A percentile compares a stretch with the other conserved stretches of the same genome.
These are phyloP conservation scores for Tolypocladium paradoxum DNA, from an alignment of 2,329 filamentous ascomycete genomes.

Conservation along the genomic window DNA sequence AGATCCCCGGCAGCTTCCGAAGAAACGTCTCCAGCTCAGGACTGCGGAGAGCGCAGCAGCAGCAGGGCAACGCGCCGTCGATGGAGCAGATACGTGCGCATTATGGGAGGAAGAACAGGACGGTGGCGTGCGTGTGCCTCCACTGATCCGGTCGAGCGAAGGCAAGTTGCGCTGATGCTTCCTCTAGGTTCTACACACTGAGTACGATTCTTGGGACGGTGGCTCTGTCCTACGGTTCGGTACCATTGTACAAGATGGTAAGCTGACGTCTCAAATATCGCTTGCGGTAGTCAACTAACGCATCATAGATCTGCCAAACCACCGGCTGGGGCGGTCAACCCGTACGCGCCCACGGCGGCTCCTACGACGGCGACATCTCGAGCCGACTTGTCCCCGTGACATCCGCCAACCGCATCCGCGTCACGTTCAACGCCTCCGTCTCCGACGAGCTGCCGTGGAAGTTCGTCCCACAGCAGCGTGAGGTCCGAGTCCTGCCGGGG, in stretches of 20 bases:
- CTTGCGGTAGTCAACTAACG: background rate
- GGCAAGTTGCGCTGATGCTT: conserved; percentile 8
- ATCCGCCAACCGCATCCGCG: conserved; percentile 72
- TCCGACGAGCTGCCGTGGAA: conserved; percentile 97
- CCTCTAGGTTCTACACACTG: conserved; percentile 56
- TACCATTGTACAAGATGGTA: conserved; percentile 83
- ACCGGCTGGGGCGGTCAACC: conserved; percentile 91
- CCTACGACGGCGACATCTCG: conserved; percentile 53
- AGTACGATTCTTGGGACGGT: conserved; percentile 72
- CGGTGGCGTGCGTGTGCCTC: conserved; percentile 30
- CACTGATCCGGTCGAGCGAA: background rate
- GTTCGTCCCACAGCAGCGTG: conserved; percentile 90
- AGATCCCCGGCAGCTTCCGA: conserved; percentile 15
- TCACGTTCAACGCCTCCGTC: conserved; percentile 92
- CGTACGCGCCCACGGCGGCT: conserved; percentile 60
- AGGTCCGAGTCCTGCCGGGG: conserved; percentile 88
- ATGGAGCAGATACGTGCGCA: conserved; percentile 56
- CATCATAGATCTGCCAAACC: conserved; percentile 58
- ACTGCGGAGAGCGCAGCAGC: conserved; percentile 14
- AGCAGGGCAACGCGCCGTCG: conserved; percentile 16
- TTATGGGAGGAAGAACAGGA: conserved; percentile 57
- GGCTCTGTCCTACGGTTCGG: conserved; percentile 71
- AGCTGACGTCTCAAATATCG: conserved; percentile 3
- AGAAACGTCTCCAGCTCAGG: conserved; percentile 21
- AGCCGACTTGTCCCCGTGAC: conserved; percentile 71